These are phyloP conservation scores for Gracilariopsis chorda DNA, from an alignment of 23 red algal genomes.

Conservation along the genomic window DNA sequence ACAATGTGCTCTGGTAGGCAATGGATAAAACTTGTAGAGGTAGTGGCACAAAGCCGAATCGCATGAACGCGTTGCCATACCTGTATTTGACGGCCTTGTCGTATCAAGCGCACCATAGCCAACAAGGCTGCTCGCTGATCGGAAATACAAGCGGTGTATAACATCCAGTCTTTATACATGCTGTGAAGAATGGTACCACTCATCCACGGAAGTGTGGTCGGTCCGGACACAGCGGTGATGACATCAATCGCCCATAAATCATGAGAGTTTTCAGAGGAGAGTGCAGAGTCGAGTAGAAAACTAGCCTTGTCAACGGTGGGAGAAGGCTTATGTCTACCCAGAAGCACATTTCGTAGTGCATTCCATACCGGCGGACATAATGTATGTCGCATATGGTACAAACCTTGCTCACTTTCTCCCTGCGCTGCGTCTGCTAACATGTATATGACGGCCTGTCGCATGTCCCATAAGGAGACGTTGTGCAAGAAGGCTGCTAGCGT, in stretches of 20 bases:
- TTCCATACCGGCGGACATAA: neutral
- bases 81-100: neutral
- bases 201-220: neutral
- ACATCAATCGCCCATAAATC: neutral
- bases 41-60: neutral
- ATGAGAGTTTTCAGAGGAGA: neutral
- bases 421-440: conserved; percentile 28
- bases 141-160: neutral
- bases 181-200: neutral
- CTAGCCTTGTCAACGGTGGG: neutral
- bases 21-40: no score
- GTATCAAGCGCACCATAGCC: neutral
- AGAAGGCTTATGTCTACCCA: neutral
- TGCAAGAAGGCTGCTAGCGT: neutral
- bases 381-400: neutral
- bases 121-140: neutral
- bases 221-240: neutral
- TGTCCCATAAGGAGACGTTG: neutral
- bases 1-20: no score
- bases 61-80: neutral
- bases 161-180: conserved; percentile 2
- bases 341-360: neutral
- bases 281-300: neutral
- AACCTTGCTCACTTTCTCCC: neutral
- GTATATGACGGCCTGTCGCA: neutral